Evolutionary conservation across 2,329 filamentous ascomycete species (phyloP), one percentile per base, ranked within the genome.

Genomic region (Pseudogymnoascus sp.): DNA sequence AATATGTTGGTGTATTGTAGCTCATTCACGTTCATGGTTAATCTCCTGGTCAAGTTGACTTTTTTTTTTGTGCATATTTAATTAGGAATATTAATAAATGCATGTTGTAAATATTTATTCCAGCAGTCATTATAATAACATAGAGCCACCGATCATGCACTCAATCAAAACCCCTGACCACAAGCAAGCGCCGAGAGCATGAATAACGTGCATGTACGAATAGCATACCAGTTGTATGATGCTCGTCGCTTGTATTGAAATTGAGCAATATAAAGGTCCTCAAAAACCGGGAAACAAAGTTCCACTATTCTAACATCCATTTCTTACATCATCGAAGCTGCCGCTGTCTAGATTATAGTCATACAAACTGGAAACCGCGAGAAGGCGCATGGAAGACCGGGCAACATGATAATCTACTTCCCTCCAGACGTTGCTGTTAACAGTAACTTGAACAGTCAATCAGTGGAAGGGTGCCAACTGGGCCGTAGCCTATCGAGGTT

Each of bases 261-360:
- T 14, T 8, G 47, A 53, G 47, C n/a, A 11, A 53, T 53, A 33
- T 53, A 20, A 33, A 33, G 28, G 47, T 18, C 43, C 6, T 33
- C 47, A 53, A 53, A 37, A 53, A 33, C 47, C n/a, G 18, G 28
- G 9, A 3, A 33, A 20, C 47, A 53, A 33, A 33, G 25, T 33
- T 33, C 28, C 28, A 53, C n/a, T 53, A 53, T 53, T 53, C 47
- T 53, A 53, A 53, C 47, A 53, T 33, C 47, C 47, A 53, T 53
- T 33, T 53, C 9, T 53, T 53, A 53, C 47, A 53, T 20, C 47
- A 33, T 53, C 47, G 47, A 20, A 53, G 47, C 47, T 18, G 47
- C 43, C 47, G n/a, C 43, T 33, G 28, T 53, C 47, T 53, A 53
- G 25, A 53, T 53, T 53, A 53, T 53, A 53, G 47, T 53, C n/a